Evolutionary conservation across 306 rosid genomes (phyloP).

Genomic region (Sicyos baderoa): DNA sequence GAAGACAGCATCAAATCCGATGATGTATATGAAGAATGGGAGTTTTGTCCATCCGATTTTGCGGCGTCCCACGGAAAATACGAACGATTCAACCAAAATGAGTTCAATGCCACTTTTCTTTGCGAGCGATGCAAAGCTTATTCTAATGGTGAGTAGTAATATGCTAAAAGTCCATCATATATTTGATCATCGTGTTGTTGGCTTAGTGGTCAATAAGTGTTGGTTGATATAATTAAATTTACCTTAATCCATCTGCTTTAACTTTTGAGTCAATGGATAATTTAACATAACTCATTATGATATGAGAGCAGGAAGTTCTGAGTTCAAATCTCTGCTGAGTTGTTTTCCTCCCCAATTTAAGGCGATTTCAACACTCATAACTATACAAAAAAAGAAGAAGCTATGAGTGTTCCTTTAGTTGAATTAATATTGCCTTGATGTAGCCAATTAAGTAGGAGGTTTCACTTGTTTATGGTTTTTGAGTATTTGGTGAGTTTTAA

Average conservation of each 20-base stretch:
- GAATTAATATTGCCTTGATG: not conserved
- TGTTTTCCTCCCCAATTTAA: too few relatives aligned
- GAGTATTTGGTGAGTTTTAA: not conserved
- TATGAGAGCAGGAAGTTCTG: too few relatives aligned
- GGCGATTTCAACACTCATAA: too few relatives aligned
- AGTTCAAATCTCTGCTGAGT: too few relatives aligned
- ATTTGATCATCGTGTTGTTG: too few relatives aligned
- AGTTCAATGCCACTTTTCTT: slow-evolving; percentile 57
- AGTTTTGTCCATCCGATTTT: slow-evolving; percentile 82
- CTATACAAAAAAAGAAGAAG: too few relatives aligned
- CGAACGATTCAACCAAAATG: slow-evolving; percentile 40
- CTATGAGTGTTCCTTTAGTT: not conserved
- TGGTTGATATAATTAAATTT: too few relatives aligned
- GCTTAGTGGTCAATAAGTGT: too few relatives aligned
- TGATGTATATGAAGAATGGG: slow-evolving; percentile 81
- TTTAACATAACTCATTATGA: too few relatives aligned
- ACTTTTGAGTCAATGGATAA: too few relatives aligned
- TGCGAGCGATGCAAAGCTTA: slow-evolving; percentile 49
- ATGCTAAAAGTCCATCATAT: not conserved
- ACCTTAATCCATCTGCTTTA: too few relatives aligned
- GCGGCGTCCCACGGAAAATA: slow-evolving; percentile 45
- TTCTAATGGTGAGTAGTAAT: slow-evolving; percentile 42
- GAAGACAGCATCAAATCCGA: slow-evolving; percentile 47
- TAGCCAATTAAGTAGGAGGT: not conserved
- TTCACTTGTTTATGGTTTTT: not conserved